Conservation (phyloP, 495 filamentous ascomycete species). For the Xylaria grammica region DNA sequence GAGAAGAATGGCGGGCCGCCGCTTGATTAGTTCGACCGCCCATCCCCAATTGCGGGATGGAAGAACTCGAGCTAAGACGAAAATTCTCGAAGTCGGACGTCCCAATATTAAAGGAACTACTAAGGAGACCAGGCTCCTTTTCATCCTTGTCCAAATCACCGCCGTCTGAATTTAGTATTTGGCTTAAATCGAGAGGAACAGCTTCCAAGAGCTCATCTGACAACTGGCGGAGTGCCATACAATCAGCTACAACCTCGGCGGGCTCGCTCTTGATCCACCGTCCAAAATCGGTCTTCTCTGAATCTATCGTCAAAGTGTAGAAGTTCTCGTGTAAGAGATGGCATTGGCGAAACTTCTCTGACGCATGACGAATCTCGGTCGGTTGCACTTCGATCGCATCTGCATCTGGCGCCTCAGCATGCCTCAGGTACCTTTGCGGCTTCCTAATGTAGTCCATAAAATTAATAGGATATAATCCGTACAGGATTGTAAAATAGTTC, state of each 20-base stretch:
- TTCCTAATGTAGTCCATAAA: conserved; percentile 79
- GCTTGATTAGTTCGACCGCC: conserved; percentile 33
- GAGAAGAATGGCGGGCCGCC: conserved; percentile 41
- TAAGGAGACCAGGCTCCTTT: conserved; percentile 38
- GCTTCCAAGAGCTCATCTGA: conserved; percentile 25
- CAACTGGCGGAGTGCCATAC: conserved; percentile 57
- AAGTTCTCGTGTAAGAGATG: conserved; percentile 79
- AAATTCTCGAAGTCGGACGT: conserved; percentile 29
- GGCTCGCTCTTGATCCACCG: conserved; percentile 76
- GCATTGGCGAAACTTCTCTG: conserved; percentile 67
- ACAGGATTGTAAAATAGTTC: conserved; percentile 78
- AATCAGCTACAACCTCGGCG: conserved; percentile 72
- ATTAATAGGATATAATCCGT: conserved; percentile 80
- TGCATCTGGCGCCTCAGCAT: conserved; percentile 62
- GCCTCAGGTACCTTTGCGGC: conserved; percentile 70
- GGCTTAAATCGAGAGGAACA: conserved; percentile 5
- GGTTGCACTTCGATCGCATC: conserved; percentile 75
- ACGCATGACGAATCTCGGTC: conserved; percentile 68
- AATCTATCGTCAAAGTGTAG: conserved; percentile 69
- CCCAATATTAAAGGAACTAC: conserved; percentile 32
- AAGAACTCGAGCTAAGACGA: conserved; percentile 56
- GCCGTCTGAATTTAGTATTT: conserved; percentile 16
- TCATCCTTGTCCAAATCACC: conserved; percentile 29
- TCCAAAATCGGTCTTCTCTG: conserved; percentile 70
- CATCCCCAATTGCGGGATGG: conserved; percentile 43